Evolutionary conservation across 352 stramenopile genomes (phyloP), one percentile per base, ranked within the genome.

Genomic region (Aphanomyces stellatus): DNA sequence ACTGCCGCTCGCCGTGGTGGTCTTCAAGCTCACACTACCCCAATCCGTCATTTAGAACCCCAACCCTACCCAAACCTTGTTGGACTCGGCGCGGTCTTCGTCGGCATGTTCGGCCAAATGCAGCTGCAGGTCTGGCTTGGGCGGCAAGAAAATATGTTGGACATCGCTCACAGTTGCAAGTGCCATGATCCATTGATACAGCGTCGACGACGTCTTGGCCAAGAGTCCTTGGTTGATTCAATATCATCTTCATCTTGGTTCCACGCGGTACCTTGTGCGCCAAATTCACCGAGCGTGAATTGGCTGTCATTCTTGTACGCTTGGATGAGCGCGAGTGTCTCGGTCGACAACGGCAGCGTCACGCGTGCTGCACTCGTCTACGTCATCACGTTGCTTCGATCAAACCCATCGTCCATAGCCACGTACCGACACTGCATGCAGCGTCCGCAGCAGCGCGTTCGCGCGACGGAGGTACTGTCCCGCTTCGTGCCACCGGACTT

Each of bases 401-500:
- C n/a, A n/a, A n/a, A n/a, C n/a, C n/a, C n/a, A n/a, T n/a, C n/a
- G n/a, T n/a, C n/a, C n/a, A n/a, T n/a, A n/a, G n/a, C n/a, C n/a
- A 3, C 71, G 68, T 59, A 77, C 74, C 34, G 77, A 68, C 17
- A 88, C 75, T 62, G 78, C 85, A 33, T 79, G 71, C 72, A 92
- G 78, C 8, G 76, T 72, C 2, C 85, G 79, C 25, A 78, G 55
- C 22, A 93, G 59, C 0, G 75, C 62, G 13, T 76, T 69, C 3
- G 74, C 71, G 55, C 80, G 86, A 2, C 72, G 62, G 4, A 93
- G 65, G 49, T 87, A 92, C 1, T 70, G 65, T 2, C 79, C 74
- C 2, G 75, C 79, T 66, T 91, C 76, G n/a, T 73, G 73, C 85
- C 85, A 93, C 0, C 85, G 76, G 1, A 78, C 70, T 7, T 71